Conservation (phyloP, 352 stramenopile genomes). For the Phytopythium sindhum region DNA sequence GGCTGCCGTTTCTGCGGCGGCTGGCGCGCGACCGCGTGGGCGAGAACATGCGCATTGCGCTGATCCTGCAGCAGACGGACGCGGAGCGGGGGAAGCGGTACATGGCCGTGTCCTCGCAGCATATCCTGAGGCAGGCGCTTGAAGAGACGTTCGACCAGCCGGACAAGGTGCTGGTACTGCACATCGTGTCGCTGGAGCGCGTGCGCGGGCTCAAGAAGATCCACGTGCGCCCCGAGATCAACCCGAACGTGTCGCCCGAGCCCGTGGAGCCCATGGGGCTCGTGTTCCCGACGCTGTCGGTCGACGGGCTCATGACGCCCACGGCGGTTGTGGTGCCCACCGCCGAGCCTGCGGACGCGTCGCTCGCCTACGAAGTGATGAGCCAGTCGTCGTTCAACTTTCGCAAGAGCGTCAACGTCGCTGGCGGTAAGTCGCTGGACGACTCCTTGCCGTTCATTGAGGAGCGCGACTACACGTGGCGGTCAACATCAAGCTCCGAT, state of each 20-base stretch:
- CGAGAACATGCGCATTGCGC: slow-evolving; percentile 46
- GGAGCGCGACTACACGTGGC: slow-evolving; percentile 49
- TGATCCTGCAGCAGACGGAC: slow-evolving; percentile 52
- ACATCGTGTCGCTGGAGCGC: slow-evolving; percentile 66
- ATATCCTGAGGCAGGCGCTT: slow-evolving; percentile 48
- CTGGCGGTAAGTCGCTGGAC: slow-evolving; percentile 23
- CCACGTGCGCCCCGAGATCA: slow-evolving; percentile 70
- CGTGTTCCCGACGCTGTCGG: slow-evolving; percentile 67
- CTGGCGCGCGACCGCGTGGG: slow-evolving; percentile 69
- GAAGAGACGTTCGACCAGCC: slow-evolving; percentile 65
- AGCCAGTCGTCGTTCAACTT: slow-evolving; percentile 63
- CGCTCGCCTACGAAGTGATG: slow-evolving; percentile 36
- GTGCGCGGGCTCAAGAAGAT: slow-evolving; percentile 51
- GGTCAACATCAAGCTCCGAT: slow-evolving; percentile 5
- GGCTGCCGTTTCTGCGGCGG: slow-evolving; percentile 64
- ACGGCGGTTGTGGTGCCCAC: slow-evolving; percentile 34
- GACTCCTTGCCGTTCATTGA: slow-evolving; percentile 47
- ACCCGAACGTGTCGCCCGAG: slow-evolving; percentile 81
- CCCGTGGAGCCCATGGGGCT: slow-evolving; percentile 58
- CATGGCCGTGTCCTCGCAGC: slow-evolving; percentile 52
- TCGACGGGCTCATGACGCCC: slow-evolving; percentile 40
- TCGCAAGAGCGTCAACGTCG: slow-evolving; percentile 24
- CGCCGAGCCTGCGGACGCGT: slow-evolving; percentile 22
- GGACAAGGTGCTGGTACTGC: slow-evolving; percentile 61
- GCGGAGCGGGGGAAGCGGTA: slow-evolving; percentile 38